Conservation (phyloP, 352 stramenopile species). For the Globisporangium irregulare region DNA sequence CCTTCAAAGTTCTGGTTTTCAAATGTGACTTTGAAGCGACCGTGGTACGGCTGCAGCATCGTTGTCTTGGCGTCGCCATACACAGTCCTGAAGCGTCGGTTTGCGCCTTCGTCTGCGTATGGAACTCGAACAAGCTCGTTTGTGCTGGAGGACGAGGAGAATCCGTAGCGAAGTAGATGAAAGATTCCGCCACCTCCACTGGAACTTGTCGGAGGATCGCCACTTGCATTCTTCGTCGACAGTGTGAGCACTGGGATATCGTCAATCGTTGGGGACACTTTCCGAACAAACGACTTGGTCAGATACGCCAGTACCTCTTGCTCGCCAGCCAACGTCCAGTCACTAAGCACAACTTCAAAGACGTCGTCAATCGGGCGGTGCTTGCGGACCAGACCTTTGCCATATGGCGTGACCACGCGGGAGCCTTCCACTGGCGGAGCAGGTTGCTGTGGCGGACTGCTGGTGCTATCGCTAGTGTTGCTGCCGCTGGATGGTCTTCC, state of each 20-base stretch:
- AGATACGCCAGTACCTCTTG: conserved; percentile 54
- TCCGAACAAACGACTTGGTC: conserved; percentile 38
- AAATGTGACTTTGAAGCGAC: conserved; percentile 42
- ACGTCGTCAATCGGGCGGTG: conserved; percentile 44
- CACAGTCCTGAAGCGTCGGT: conserved; percentile 45
- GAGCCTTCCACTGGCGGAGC: conserved; percentile 29
- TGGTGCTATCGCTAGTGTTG: conserved; percentile 2
- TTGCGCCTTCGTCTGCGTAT: conserved; percentile 45
- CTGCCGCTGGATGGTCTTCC: conserved; percentile 10
- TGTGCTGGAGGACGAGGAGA: conserved; percentile 19
- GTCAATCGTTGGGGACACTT: conserved; percentile 25
- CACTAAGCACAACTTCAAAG: conserved; percentile 48
- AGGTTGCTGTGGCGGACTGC: conserved; percentile 1
- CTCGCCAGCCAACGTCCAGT: conserved; percentile 39
- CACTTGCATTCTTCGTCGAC: conserved; percentile 14
- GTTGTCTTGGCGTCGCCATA: conserved; percentile 52
- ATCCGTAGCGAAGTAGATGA: conserved; percentile 64
- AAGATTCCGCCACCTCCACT: conserved; percentile 54
- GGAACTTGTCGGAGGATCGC: conserved; percentile 29
- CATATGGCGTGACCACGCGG: conserved; percentile 53
- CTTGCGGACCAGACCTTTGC: conserved; percentile 48
- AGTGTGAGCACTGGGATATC: conserved; percentile 37
- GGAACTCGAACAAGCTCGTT: conserved; percentile 14
- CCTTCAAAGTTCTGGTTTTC: conserved; percentile 43
- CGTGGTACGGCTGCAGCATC: conserved; percentile 51